Evolutionary conservation across 1,284 basidiomycete genomes (phyloP), one percentile per base, ranked within the genome.

Genomic region (Sanguinoderma infundibulare): DNA sequence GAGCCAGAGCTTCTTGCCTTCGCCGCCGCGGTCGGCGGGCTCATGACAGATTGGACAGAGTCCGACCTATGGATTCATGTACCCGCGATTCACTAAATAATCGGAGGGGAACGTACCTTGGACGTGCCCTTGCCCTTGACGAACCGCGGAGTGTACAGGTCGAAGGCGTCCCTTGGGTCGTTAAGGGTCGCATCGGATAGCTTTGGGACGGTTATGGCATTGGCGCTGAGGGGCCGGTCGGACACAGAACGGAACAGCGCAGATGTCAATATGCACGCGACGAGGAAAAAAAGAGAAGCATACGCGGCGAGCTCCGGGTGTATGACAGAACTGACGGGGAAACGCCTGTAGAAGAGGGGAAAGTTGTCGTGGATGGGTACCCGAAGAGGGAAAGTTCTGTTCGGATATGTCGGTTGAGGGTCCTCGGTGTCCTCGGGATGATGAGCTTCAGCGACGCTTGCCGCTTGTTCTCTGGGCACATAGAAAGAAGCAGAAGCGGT

Each of bases 11-110:
- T 80, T 79, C 67, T 82, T 83, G 7, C 84, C 84, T 61, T 83
- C 83, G 0, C 92, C 91, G 0, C 91, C 90, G 12, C 90, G 81
- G 42, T 76, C 77, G 7, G 71, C 72, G 34, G 77, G 71, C 74
- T 94, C 91, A 46, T 85, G 74, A 70, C 92, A 94, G 46, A 94
- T 83, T 0, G 92, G 91, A 69, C 92, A 94, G 32, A 93, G 68
- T 1, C 92, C 92, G 0, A 87, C 82, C 71, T 75, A 15, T 22
- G 54, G 34, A 30, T 12, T 26, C 8, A 35, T 20, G 22, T 22
- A 26, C 60, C 26, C 28, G 50, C 53, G 20, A 20, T 24, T 15
- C 42, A 12, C 8, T 46, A 26, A 38, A 57, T 51, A 9, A 17
- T 5, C 22, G 2, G 38, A 32, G 10, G 3, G 5, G 20, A 26